phyloP scores from a whole-genome alignment of 768 basidiomycete genomes.

The Antrodiella citrinella region DNA sequence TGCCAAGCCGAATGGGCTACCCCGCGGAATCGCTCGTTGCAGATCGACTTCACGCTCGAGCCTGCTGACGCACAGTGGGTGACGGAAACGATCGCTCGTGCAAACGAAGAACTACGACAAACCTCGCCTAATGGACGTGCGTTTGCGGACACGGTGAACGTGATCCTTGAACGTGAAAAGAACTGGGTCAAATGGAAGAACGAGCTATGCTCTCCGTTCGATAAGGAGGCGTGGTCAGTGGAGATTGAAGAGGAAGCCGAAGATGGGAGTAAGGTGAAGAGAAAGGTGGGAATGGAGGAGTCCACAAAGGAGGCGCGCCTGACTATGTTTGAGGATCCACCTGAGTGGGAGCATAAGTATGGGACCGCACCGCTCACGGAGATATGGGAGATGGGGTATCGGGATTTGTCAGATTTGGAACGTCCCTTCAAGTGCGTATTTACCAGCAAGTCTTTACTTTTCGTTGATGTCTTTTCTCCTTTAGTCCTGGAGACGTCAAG shows the following conservation, averaged over 20 bases:
- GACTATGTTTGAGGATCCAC: conserved; percentile 48
- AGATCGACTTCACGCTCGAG: conserved; percentile 77
- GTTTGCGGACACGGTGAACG: conserved; percentile 65
- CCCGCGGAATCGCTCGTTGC: conserved; percentile 66
- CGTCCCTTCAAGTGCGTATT: conserved; percentile 54
- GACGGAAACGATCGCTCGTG: conserved; percentile 56
- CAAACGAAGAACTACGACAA: conserved; percentile 48
- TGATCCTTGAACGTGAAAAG: conserved; percentile 73
- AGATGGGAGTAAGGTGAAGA: conserved; percentile 18
- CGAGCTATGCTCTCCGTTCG: conserved; percentile 71
- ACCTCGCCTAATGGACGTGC: conserved; percentile 72
- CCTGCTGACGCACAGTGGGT: conserved; percentile 67
- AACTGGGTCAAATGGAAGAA: conserved; percentile 93
- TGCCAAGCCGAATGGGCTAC: conserved; percentile 54
- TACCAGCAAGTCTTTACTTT: background rate
- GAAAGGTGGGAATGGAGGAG: conserved; percentile 51
- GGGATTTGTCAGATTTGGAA: conserved; percentile 52
- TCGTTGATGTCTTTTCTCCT: background rate
- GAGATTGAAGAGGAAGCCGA: conserved; percentile 27
- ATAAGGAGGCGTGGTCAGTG: conserved; percentile 56
- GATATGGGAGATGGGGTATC: conserved; percentile 79
- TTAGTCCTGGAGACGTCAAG: conserved; percentile 64
- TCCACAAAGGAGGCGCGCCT: conserved; percentile 44
- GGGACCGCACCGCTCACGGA: conserved; percentile 70
- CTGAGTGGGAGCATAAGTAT: conserved; percentile 55